phyloP scores from a whole-genome alignment of 129 eudicot species.

The Flaveria bidentis region DNA sequence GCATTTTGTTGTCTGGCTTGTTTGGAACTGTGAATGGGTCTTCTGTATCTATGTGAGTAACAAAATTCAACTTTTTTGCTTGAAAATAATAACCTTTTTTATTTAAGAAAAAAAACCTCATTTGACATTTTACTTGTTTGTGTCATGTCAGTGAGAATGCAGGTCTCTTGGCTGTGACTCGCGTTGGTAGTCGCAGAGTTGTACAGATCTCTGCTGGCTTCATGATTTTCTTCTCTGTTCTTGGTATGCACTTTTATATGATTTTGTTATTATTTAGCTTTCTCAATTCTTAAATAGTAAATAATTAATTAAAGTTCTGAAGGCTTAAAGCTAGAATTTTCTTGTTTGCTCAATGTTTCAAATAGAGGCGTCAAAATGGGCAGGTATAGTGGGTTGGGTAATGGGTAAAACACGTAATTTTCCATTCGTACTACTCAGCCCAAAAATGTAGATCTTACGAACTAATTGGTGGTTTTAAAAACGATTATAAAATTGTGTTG shows the following conservation, averaged over 20 bases:
- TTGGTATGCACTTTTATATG: constrained; percentile 38
- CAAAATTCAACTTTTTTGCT: constrained; percentile 10
- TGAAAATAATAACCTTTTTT: constrained; percentile 1
- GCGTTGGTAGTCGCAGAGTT: constrained; percentile 79
- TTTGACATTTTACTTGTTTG: background rate
- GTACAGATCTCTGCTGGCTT: constrained; percentile 77
- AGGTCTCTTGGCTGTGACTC: constrained; percentile 76
- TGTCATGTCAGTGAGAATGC: constrained; percentile 61
- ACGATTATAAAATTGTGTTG: background rate
- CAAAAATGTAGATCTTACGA: background rate
- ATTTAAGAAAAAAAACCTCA: background rate
- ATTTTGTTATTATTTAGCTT: background rate
- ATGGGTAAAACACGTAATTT: background rate
- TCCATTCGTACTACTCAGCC: background rate
- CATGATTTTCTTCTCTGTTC: constrained; percentile 72
- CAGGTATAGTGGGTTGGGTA: background rate
- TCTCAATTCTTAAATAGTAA: background rate
- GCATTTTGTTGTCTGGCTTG: constrained; percentile 62
- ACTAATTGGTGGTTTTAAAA: background rate
- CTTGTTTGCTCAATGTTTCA: background rate
- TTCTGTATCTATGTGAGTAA: constrained; percentile 66
- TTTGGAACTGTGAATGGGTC: constrained; percentile 68
- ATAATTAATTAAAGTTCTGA: background rate
- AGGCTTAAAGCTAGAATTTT: background rate
- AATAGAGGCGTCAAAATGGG: background rate